Conservation (phyloP, 2,329 filamentous ascomycete genomes). For the Scedosporium apiospermum region DNA sequence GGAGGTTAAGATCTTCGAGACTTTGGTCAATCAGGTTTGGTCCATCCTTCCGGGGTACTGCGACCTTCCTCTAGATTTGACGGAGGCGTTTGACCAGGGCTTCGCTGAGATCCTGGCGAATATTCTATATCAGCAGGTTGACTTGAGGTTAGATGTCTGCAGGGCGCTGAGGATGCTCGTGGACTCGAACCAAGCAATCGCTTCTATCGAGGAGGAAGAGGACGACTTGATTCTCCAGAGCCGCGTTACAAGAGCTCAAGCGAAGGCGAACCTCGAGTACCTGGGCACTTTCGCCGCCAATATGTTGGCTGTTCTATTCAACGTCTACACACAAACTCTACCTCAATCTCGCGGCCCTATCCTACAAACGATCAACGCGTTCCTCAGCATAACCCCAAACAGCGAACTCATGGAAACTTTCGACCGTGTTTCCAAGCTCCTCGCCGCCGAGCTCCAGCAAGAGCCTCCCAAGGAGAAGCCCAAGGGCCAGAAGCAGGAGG, state of each 20-base stretch:
- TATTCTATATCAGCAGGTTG: constrained; percentile 83
- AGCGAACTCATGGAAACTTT: constrained; percentile 82
- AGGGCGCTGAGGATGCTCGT: constrained; percentile 76
- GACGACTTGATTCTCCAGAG: constrained; percentile 70
- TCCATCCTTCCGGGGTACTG: constrained; percentile 90
- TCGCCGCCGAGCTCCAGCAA: constrained; percentile 59
- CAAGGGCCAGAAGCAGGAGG: constrained; percentile 49
- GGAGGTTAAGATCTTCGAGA: constrained; percentile 97
- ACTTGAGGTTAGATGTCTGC: constrained; percentile 80
- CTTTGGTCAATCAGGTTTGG: constrained; percentile 92
- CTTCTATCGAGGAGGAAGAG: constrained; percentile 56
- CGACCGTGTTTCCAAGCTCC: constrained; percentile 72
- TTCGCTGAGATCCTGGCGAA: constrained; percentile 91
- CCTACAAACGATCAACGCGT: constrained; percentile 88
- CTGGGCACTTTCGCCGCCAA: constrained; percentile 74
- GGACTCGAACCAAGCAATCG: constrained; percentile 81
- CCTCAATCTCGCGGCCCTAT: constrained; percentile 88
- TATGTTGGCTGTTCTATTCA: constrained; percentile 93
- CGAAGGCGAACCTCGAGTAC: constrained; percentile 72
- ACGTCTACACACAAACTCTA: constrained; percentile 94
- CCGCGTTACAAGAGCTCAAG: constrained; percentile 64
- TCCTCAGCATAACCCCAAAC: constrained; percentile 75
- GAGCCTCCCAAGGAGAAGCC: constrained; percentile 50
- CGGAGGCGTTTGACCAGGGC: constrained; percentile 67
- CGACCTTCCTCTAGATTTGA: constrained; percentile 75